Base-by-base conservation (phyloP, 2,329 filamentous ascomycete species). In the Macrophomina pseudophaseolina region DNA sequence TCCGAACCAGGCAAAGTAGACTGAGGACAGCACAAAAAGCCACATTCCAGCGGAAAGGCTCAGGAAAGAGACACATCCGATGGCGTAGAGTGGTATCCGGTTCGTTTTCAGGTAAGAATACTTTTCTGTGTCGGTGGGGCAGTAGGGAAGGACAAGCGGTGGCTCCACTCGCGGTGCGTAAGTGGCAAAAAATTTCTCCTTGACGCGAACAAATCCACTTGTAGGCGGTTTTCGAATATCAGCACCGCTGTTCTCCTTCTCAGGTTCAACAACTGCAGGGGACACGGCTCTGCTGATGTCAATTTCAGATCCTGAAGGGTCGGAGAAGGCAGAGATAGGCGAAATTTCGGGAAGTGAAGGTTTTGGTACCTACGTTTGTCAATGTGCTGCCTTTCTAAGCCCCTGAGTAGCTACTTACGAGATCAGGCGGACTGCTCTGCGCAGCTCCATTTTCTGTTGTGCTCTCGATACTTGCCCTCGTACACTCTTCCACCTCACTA, bases 31-130 rank as follows among this genome's bases (percentile, higher is more conserved):
- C 38, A 76, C 74, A 65, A 81, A 81, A 4, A 81, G 72, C 79
- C 80, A 81, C 78, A 80, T 80, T 49, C 80, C 80, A 4, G 75
- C 79, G 5, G 77, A 78, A n/a, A 81, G 72, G 12, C 74, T 75
- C 11, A 81, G 70, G 67, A 81, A 80, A 8, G 79, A 79, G 53
- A 81, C 73, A 46, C 80, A 71, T 23, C 79, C 80, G 51, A 80
- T 78, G 49, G 78, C 69, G 69, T 81, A 79, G n/a, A 81, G 72
- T 0, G 76, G 75, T 5, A 79, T 70, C 11, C 80, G 74, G 69
- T 80, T 80, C 9, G 80, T 81, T 54, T 75, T 72, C 30, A 80
- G 68, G 64, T 81, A 81, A 23, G 70, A 72, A 56, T 76, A 74
- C 71, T 81, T 81, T 68, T 81, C 80, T 12, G 74, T 73, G 64